Percentiles rank a stretch among this genome's conserved stretches.
These are phyloP conservation scores for Pyrenochaeta sp. DNA, from an alignment of 2,329 filamentous ascomycete species.

Conservation along the genomic window DNA sequence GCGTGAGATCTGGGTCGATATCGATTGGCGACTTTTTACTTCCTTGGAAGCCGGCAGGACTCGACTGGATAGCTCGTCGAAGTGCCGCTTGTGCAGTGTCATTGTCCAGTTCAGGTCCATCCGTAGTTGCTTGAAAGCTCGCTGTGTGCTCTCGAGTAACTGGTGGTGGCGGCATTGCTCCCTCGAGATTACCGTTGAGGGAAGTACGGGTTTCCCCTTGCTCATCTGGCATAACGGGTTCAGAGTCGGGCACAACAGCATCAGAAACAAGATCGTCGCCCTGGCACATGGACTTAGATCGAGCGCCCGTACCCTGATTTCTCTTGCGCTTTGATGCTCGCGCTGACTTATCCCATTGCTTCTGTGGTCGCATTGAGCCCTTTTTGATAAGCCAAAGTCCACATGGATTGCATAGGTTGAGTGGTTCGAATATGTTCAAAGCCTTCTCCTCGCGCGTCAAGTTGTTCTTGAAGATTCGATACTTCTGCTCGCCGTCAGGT, in stretches of 20 bases:
- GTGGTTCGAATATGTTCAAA: slow-evolving; percentile 67
- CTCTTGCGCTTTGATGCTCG: slow-evolving; percentile 53
- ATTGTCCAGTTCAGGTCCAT: slow-evolving; percentile 19
- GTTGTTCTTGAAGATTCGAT: slow-evolving; percentile 81
- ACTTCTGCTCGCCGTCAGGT: slow-evolving; percentile 69
- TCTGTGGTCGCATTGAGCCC: slow-evolving; percentile 80
- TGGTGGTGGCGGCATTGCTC: slow-evolving; percentile 21
- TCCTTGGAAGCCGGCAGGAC: slow-evolving; percentile 63
- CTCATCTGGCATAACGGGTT: slow-evolving; percentile 25
- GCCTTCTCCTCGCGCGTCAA: slow-evolving; percentile 71
- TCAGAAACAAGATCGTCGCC: slow-evolving; percentile 56
- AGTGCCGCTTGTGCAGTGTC: slow-evolving; percentile 50
- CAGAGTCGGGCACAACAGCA: slow-evolving; percentile 41
- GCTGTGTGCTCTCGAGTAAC: slow-evolving; percentile 11
- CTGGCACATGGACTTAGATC: slow-evolving; percentile 53
- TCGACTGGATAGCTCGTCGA: slow-evolving; percentile 67
- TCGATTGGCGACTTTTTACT: slow-evolving; percentile 59
- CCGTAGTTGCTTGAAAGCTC: slow-evolving; percentile 15
- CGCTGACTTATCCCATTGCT: slow-evolving; percentile 73
- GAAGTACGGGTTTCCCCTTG: slow-evolving; percentile 14
- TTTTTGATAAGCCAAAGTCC: slow-evolving; percentile 94
- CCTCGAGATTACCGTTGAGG: slow-evolving; percentile 20
- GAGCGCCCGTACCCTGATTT: slow-evolving; percentile 43
- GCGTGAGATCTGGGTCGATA: slow-evolving; percentile 60
- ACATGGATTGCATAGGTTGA: slow-evolving; percentile 92